Percentiles rank a stretch among this genome's conserved stretches.
These are phyloP conservation scores for Chaetothyriales sp. DNA, from an alignment of 2,329 filamentous ascomycete genomes.

Conservation along the genomic window DNA sequence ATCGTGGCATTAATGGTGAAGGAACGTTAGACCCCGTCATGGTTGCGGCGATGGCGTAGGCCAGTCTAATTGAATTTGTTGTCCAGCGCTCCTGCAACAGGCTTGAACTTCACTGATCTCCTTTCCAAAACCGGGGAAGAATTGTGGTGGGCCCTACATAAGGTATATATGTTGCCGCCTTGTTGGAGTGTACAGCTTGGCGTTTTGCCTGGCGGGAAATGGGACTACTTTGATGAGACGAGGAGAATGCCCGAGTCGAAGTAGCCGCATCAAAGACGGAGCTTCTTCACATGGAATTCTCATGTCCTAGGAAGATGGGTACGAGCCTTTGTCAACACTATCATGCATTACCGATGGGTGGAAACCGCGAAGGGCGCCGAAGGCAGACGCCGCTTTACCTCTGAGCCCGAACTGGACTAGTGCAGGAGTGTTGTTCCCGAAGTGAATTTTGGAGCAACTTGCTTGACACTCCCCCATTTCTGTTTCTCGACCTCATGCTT, in stretches of 20 bases:
- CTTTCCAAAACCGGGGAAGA: not conserved
- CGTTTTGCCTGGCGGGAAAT: too few relatives aligned
- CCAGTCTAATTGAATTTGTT: not conserved
- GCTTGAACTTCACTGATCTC: not conserved
- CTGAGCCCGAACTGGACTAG: too few relatives aligned
- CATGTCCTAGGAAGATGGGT: not conserved
- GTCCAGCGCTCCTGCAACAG: not conserved
- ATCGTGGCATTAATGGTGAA: conserved; percentile 30
- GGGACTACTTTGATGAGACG: too few relatives aligned
- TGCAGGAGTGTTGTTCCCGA: too few relatives aligned
- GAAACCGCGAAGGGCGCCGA: too few relatives aligned
- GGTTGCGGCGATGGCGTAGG: not conserved
- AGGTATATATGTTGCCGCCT: not conserved
- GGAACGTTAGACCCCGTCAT: conserved; percentile 23
- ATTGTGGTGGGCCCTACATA: not conserved
- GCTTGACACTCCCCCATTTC: not conserved
- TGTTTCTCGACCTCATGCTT: not conserved
- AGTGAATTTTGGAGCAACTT: not conserved
- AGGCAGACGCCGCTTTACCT: too few relatives aligned
- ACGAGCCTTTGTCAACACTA: too few relatives aligned
- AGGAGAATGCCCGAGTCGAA: too few relatives aligned
- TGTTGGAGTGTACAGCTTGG: too few relatives aligned
- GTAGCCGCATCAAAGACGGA: not conserved
- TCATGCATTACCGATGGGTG: too few relatives aligned
- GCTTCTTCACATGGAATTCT: not conserved